Evolutionary conservation across 768 basidiomycete genomes (phyloP).

Genomic region (Podaxis carcinomalis): DNA sequence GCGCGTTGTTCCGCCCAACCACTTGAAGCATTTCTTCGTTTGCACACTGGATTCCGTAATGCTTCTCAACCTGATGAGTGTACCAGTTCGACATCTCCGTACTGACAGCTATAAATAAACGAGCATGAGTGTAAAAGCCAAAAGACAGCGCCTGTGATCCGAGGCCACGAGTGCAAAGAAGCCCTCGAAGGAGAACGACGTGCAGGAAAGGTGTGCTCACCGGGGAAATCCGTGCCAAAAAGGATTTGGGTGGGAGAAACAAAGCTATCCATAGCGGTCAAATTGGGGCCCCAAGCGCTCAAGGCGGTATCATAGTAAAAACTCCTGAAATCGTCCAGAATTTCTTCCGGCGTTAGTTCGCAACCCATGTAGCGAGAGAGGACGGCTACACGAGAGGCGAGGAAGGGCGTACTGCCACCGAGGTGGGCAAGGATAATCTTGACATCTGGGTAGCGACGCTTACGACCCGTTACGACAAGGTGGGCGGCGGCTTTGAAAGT

Average conservation of each 20-base stretch:
- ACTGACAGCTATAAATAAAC: constrained; percentile 46
- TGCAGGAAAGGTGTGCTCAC: constrained; percentile 29
- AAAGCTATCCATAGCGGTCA: constrained; percentile 48
- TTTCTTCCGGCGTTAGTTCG: constrained; percentile 54
- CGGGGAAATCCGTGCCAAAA: constrained; percentile 78
- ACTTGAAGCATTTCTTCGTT: constrained; percentile 28
- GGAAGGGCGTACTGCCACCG: constrained; percentile 63
- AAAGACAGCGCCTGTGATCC: not conserved
- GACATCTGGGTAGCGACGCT: constrained; percentile 54
- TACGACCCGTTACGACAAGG: constrained; percentile 66
- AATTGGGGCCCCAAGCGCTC: constrained; percentile 48
- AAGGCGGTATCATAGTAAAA: constrained; percentile 78
- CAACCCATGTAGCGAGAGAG: constrained; percentile 72
- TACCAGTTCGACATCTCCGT: constrained; percentile 57
- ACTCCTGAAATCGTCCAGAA: constrained; percentile 60
- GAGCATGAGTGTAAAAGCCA: not conserved
- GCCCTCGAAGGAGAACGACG: not conserved
- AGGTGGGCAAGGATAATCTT: constrained; percentile 71
- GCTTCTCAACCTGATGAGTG: constrained; percentile 45
- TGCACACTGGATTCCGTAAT: constrained; percentile 35
- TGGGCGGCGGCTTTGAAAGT: constrained; percentile 81
- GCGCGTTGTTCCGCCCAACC: constrained; percentile 47
- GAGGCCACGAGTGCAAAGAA: not conserved
- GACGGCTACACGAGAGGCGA: constrained; percentile 66
- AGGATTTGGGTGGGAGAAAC: constrained; percentile 48